Evolutionary conservation across 23 red algal species (phyloP).

Genomic region (Gracilaria domingensis): DNA sequence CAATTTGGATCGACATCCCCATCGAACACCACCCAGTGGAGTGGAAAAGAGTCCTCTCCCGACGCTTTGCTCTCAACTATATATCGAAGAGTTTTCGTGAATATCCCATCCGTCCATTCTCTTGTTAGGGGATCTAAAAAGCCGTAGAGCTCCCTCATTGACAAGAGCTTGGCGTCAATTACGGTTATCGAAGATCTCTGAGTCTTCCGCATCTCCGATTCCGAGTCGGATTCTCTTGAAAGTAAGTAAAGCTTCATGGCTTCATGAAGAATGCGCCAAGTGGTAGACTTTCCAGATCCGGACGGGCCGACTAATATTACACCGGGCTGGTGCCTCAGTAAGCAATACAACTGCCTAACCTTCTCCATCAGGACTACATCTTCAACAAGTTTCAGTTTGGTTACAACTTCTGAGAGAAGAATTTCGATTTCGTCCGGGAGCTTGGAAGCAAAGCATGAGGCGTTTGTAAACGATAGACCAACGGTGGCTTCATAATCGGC

Average conservation of each 20-base stretch:
- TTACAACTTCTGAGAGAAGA: slow-evolving; percentile 24
- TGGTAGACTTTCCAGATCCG: slow-evolving; percentile 74
- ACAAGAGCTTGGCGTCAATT: slow-evolving; percentile 74
- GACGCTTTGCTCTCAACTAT: slow-evolving; percentile 6
- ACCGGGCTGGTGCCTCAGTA: slow-evolving; percentile 56
- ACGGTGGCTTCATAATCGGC: slow-evolving; percentile 32
- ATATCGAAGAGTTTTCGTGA: slow-evolving; percentile 54
- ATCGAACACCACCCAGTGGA: slow-evolving; percentile 78
- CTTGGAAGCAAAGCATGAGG: slow-evolving; percentile 3
- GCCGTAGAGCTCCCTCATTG: slow-evolving; percentile 63
- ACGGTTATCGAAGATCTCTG: slow-evolving; percentile 36
- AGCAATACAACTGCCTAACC: slow-evolving; percentile 53
- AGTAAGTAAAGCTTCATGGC: slow-evolving; percentile 24
- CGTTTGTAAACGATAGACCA: slow-evolving; percentile 32
- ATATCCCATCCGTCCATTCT: slow-evolving; percentile 83
- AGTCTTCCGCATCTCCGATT: neutral
- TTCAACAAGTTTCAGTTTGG: slow-evolving; percentile 14
- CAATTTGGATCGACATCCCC: slow-evolving; percentile 85
- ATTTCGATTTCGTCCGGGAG: slow-evolving; percentile 38
- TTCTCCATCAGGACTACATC: slow-evolving; percentile 57
- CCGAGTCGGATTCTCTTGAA: neutral
- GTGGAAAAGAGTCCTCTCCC: neutral
- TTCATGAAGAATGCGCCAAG: slow-evolving; percentile 61
- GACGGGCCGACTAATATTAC: slow-evolving; percentile 70
- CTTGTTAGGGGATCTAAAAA: slow-evolving; percentile 67